Conservation (phyloP, 306 rosid genomes). For the Inga oerstediana region DNA sequence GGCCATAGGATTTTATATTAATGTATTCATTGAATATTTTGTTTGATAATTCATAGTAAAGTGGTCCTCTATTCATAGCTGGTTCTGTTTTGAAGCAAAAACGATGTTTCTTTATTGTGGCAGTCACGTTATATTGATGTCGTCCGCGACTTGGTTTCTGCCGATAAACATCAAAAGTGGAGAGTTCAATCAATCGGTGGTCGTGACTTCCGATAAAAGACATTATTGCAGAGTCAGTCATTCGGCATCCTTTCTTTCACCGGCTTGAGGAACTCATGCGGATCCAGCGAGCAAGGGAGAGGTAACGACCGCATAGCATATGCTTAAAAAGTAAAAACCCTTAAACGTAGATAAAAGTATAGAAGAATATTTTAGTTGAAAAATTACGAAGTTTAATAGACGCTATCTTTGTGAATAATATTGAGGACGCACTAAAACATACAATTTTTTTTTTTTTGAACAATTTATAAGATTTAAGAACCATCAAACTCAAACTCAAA, state of each 20-base stretch:
- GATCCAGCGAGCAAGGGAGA: too few species aligned
- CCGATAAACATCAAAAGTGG: not conserved
- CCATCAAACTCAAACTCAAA: not conserved
- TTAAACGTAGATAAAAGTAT: too few species aligned
- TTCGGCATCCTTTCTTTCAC: not conserved
- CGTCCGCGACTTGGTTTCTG: not conserved
- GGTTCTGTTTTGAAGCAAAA: not conserved
- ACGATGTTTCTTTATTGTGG: not conserved
- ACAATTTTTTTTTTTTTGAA: too few species aligned
- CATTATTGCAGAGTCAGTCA: not conserved
- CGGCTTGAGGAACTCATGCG: too few species aligned
- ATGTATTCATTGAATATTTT: slow-evolving; percentile 14
- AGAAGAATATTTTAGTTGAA: too few species aligned
- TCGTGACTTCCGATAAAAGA: not conserved
- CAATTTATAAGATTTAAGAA: not conserved
- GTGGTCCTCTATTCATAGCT: not conserved
- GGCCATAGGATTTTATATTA: not conserved
- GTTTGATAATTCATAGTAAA: slow-evolving; percentile 22
- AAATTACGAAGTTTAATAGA: not conserved
- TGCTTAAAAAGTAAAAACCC: too few species aligned
- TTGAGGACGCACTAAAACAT: not conserved
- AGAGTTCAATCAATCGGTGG: not conserved
- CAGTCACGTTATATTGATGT: not conserved
- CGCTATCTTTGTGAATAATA: not conserved
- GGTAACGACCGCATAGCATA: too few species aligned